Evolutionary conservation across 2,329 filamentous ascomycete species (phyloP), one percentile per base, ranked within the genome.

Genomic region (Aureobasidium sp.): DNA sequence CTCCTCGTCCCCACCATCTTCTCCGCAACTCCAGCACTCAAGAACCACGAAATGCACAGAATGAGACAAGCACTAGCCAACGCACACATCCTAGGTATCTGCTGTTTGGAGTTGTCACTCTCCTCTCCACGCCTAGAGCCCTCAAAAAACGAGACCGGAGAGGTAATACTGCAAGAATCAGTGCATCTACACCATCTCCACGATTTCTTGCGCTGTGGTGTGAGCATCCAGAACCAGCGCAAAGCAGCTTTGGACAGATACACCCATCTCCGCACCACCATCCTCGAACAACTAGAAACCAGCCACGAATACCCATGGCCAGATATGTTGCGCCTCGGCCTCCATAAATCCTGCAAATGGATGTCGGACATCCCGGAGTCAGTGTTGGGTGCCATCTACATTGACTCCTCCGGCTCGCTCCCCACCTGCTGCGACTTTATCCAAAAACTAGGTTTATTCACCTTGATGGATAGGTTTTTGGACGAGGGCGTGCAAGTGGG

Each of bases 331-430:
- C 79, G 82, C 0, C 77, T 95, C 0, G 17, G 47, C 5, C 47
- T 49, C 17, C 47, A 49, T n/a, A 79, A 81, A 15, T 80, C 86
- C 0, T 83, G 83, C 17, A 97, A 97, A 70, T 89, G 90, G 72
- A 87, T 88, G 73, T 93, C 88, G 0, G 92, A 97, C 71, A 75
- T 97, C 8, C 79, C 97, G 11, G 93, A 97, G 75, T 83, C 84
- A 35, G 71, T 95, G 0, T 73, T 97, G 0, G 93, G 90, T 0
- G 92, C 91, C 0, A 80, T 97, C 0, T 97, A 89, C 78, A 78
- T 96, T 22, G 94, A 97, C 71, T 89, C 81, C 0, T 67, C 80
- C 0, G 88, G 88, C 0, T 79, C 82, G 1, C 70, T 90, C 15
- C 76, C 76, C 0, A 72, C 71, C 0, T 95, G 90, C 68, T 77